These are phyloP conservation scores for Ascochyta fabae DNA, from an alignment of 2,329 filamentous ascomycete species.

Conservation along the genomic window DNA sequence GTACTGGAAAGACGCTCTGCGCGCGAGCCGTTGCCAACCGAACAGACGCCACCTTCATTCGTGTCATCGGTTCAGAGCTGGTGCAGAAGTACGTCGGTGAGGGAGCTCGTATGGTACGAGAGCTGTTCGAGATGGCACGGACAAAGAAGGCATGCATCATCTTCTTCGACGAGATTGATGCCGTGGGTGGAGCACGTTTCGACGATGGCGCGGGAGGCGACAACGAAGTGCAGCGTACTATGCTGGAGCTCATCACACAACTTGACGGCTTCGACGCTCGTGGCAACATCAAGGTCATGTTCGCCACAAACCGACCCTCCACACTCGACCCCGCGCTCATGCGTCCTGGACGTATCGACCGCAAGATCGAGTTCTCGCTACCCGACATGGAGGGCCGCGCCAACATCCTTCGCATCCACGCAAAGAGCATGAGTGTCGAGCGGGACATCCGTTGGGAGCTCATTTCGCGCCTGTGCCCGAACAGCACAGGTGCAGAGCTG, in stretches of 20 bases:
- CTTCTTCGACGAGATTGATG: conserved; percentile 99
- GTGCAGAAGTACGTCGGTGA: conserved; percentile 99
- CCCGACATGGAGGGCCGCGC: conserved; percentile 96
- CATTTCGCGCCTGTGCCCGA: conserved; percentile 95
- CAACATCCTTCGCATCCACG: conserved; percentile 97
- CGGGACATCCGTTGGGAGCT: conserved; percentile 98
- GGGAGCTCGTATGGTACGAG: conserved; percentile 96
- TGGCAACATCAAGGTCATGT: conserved; percentile 99
- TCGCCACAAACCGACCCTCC: conserved; percentile 94
- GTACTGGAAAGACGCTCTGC: conserved; percentile 98
- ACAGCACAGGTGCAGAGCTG: conserved; percentile 94
- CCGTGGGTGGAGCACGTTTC: conserved; percentile 92
- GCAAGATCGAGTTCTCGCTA: conserved; percentile 98
- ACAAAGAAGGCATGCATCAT: conserved; percentile 99
- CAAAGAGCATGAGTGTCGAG: conserved; percentile 99
- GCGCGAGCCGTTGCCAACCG: conserved; percentile 96
- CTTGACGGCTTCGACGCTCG: conserved; percentile 94
- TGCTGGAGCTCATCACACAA: conserved; percentile 97
- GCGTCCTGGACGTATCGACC: conserved; percentile 95
- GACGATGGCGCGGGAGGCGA: conserved; percentile 96
- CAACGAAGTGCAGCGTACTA: conserved; percentile 97
- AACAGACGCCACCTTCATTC: conserved; percentile 97
- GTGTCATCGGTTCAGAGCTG: conserved; percentile 95
- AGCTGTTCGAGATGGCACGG: conserved; percentile 98
- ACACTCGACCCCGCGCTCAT: conserved; percentile 96